phyloP scores from a whole-genome alignment of 306 rosid genomes.

The Cicer pinnatifidum region DNA sequence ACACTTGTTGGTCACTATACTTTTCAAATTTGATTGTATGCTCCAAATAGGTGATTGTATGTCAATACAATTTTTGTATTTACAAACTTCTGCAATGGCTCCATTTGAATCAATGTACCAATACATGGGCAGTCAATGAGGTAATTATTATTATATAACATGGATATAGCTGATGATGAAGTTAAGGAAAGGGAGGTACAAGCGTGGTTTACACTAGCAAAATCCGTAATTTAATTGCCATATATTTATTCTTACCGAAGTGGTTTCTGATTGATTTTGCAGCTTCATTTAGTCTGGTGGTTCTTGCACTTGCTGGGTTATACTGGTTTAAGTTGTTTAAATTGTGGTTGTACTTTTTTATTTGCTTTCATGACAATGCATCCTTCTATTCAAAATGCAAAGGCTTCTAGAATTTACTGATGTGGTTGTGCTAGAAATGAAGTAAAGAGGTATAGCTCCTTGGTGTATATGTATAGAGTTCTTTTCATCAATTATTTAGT shows the following conservation, averaged over 20 bases:
- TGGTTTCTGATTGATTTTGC: not conserved
- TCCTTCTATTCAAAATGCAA: slow-evolving; percentile 1
- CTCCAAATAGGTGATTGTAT: slow-evolving; percentile 38
- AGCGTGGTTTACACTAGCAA: not conserved
- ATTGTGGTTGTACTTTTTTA: not conserved
- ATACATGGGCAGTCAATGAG: too few relatives aligned
- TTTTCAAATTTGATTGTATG: slow-evolving; percentile 11
- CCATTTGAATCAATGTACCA: not conserved
- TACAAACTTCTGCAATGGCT: not conserved
- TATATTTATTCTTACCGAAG: not conserved
- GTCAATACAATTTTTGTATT: not conserved
- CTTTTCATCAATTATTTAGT: slow-evolving; percentile 5
- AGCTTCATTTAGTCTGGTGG: not conserved
- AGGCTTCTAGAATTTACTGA: not conserved
- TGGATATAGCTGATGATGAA: too few relatives aligned
- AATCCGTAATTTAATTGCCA: not conserved
- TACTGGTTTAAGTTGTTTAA: not conserved
- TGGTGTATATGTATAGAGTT: not conserved
- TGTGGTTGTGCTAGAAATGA: slow-evolving; percentile 1
- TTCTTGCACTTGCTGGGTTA: slow-evolving; percentile 5
- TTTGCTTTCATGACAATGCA: not conserved
- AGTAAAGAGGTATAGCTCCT: not conserved
- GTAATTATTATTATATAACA: too few relatives aligned
- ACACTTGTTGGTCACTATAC: slow-evolving; percentile 7
- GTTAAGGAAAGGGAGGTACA: too few relatives aligned